These are phyloP conservation scores for Aspergillus aculeatinus DNA, from an alignment of 2,329 filamentous ascomycete species.

Conservation along the genomic window DNA sequence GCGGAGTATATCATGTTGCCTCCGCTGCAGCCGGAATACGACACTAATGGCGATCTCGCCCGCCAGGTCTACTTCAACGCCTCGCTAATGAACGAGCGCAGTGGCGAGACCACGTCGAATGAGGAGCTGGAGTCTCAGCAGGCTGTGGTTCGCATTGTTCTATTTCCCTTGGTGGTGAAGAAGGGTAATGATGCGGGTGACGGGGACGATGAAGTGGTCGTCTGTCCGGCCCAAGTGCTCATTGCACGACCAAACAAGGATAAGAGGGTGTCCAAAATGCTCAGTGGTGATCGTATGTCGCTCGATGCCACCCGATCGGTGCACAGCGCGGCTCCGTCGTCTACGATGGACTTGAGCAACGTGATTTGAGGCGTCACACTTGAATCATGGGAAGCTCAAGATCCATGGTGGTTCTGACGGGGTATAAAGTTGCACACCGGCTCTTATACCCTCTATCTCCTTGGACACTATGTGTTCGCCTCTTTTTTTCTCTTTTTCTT, in stretches of 20 bases:
- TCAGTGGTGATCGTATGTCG: conserved; percentile 46
- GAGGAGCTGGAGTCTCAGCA: conserved; percentile 75
- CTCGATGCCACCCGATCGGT: conserved; percentile 40
- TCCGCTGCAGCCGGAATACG: conserved; percentile 90
- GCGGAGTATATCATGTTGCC: conserved; percentile 99
- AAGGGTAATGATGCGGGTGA: conserved; percentile 85
- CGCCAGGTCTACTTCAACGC: conserved; percentile 91
- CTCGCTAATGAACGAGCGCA: conserved; percentile 90
- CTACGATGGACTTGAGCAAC: conserved; percentile 45
- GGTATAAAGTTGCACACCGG: neutral
- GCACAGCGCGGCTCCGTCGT: conserved; percentile 45
- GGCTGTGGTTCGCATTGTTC: conserved; percentile 81
- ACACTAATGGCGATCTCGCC: conserved; percentile 83
- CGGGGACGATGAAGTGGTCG: conserved; percentile 91
- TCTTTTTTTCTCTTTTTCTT: neutral
- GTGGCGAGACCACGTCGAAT: conserved; percentile 67
- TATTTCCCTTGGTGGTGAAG: conserved; percentile 96
- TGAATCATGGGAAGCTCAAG: conserved; percentile 11
- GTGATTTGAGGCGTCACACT: conserved; percentile 47
- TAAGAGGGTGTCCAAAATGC: conserved; percentile 38
- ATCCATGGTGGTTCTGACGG: neutral
- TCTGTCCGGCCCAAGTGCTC: conserved; percentile 91
- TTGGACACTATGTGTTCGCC: too few relatives aligned
- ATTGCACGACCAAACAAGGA: conserved; percentile 59
- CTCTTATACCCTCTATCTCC: neutral